Conservation (phyloP, 106 monocot species). For the Iris macrosiphon region DNA sequence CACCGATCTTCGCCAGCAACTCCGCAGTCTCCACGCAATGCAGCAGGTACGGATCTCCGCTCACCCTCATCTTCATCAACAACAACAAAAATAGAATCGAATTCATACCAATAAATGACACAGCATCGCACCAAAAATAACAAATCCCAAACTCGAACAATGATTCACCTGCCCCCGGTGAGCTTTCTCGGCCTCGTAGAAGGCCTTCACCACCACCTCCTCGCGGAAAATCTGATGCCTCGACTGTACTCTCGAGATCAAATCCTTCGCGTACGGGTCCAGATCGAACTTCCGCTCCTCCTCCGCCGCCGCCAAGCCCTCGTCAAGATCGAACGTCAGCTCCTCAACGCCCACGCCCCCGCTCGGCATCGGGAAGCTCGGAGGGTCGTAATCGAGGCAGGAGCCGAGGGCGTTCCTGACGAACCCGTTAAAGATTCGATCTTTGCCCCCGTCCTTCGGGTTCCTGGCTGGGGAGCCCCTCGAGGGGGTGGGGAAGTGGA, state of each 20-base stretch:
- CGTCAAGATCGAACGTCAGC: conserved; percentile 32
- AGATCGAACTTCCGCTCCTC: conserved; percentile 25
- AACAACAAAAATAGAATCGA: not conserved
- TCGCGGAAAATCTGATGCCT: conserved; percentile 80
- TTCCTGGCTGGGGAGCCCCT: conserved; percentile 28
- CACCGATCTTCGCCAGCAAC: conserved; percentile 72
- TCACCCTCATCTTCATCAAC: conserved; percentile 52
- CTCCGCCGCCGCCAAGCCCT: conserved; percentile 17
- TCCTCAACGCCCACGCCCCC: conserved; percentile 27
- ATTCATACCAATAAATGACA: not conserved
- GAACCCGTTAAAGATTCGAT: conserved; percentile 48
- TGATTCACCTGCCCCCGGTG: conserved; percentile 78
- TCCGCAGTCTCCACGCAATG: conserved; percentile 97
- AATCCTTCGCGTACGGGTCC: conserved; percentile 41
- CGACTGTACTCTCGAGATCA: conserved; percentile 57
- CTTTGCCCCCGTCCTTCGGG: conserved; percentile 30
- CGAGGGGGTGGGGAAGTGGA: conserved; percentile 58
- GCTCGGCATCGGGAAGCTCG: conserved; percentile 15
- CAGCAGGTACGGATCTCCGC: conserved; percentile 87
- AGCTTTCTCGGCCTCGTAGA: conserved; percentile 84
- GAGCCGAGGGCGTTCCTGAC: conserved; percentile 79
- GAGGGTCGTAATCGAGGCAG: conserved; percentile 65
- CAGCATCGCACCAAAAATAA: not conserved
- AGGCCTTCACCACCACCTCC: conserved; percentile 77
- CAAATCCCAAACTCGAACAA: not conserved